phyloP scores from a whole-genome alignment of 345 rosid genomes.

The Anastatica hierochuntica region DNA sequence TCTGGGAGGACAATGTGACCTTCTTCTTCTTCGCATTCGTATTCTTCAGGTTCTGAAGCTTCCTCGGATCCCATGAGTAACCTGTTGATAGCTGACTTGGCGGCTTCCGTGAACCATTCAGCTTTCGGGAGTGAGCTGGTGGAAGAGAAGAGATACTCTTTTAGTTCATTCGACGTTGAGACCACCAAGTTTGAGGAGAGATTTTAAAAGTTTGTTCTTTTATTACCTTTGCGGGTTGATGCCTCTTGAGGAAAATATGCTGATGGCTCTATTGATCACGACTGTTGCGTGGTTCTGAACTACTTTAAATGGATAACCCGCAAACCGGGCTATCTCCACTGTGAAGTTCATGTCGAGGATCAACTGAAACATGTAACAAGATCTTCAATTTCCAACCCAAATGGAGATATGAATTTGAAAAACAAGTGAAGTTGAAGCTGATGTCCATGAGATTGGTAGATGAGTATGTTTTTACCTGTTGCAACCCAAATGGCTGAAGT shows the following conservation, averaged over 20 bases:
- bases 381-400: background rate
- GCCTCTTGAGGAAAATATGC: constrained; percentile 71
- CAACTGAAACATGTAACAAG: constrained; percentile 41
- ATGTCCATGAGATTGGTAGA: background rate
- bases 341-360: constrained; percentile 99
- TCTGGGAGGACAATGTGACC: constrained; percentile 38
- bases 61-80: constrained; percentile 70
- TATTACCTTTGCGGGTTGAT: constrained; percentile 69
- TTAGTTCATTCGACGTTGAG: background rate
- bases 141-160: background rate
- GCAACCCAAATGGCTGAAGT: constrained; percentile 71
- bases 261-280: constrained; percentile 75
- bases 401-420: too few species aligned
- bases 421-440: too few species aligned
- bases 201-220: background rate
- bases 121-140: constrained; percentile 60
- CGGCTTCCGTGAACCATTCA: constrained; percentile 94
- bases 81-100: constrained; percentile 72
- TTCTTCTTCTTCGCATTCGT: constrained; percentile 32
- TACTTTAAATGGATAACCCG: constrained; percentile 80
- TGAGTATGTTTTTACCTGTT: constrained; percentile 44
- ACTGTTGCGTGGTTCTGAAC: constrained; percentile 82
- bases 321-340: constrained; percentile 94
- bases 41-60: constrained; percentile 32
- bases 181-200: too few species aligned